Percentiles rank a stretch among this genome's conserved stretches.
These are phyloP conservation scores for Malus fusca DNA, from an alignment of 306 rosid genomes.

Conservation along the genomic window DNA sequence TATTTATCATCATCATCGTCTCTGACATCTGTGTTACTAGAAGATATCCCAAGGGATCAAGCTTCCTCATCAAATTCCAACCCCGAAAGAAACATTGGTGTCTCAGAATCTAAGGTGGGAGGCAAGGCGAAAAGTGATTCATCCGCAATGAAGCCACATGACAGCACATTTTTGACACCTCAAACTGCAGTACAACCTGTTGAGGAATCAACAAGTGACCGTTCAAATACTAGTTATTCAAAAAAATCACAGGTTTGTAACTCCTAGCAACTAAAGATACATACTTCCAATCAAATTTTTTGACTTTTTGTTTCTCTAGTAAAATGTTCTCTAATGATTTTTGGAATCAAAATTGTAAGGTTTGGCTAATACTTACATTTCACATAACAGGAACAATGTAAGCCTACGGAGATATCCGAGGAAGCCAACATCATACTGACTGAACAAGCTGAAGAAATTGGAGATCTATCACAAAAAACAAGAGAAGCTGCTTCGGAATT, in stretches of 20 bases:
- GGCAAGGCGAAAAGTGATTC: slow-evolving; percentile 13
- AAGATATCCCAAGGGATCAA: slow-evolving; percentile 12
- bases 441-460: slow-evolving; percentile 4
- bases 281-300: background rate
- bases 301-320: background rate
- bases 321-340: background rate
- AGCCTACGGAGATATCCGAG: background rate
- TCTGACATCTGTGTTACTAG: slow-evolving; percentile 33
- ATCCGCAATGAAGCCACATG: slow-evolving; percentile 7
- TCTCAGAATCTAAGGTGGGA: slow-evolving; percentile 9
- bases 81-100: slow-evolving; percentile 6
- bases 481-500: background rate
- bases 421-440: slow-evolving; percentile 5
- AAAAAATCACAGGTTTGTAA: slow-evolving; percentile 33
- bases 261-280: background rate
- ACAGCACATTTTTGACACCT: background rate
- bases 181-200: slow-evolving; percentile 5
- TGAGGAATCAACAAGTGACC: slow-evolving; percentile 12
- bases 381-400: slow-evolving; percentile 19
- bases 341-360: background rate
- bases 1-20: slow-evolving; percentile 39
- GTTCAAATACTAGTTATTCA: slow-evolving; percentile 6
- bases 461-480: background rate
- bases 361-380: background rate
- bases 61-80: slow-evolving; percentile 15